These are phyloP conservation scores for Pichia cephalocereana DNA, from an alignment of 805 yeast genomes.

Conservation along the genomic window DNA sequence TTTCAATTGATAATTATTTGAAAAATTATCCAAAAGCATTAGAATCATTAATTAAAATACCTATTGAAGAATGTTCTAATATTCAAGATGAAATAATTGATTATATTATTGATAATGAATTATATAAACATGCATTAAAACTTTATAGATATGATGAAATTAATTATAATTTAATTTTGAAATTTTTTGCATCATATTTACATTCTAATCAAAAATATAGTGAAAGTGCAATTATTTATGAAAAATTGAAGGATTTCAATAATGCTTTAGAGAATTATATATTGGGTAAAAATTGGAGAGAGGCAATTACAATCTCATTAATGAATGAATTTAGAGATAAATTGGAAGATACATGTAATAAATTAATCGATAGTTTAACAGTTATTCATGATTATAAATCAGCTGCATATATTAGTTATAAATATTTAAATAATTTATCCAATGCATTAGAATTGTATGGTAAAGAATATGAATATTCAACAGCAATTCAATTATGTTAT, in stretches of 20 bases:
- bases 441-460: conserved; percentile 63
- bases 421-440: conserved; percentile 50
- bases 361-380: conserved; percentile 48
- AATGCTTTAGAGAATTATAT: conserved; percentile 66
- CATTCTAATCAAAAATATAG: conserved; percentile 44
- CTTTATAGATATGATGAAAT: conserved; percentile 48
- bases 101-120: conserved; percentile 58
- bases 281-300: conserved; percentile 72
- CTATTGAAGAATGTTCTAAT: conserved; percentile 23
- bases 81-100: conserved; percentile 51
- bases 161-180: conserved; percentile 47
- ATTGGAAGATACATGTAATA: conserved; percentile 41
- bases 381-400: conserved; percentile 68
- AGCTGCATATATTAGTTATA: conserved; percentile 68
- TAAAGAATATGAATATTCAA: conserved; percentile 64
- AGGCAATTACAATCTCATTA: conserved; percentile 60
- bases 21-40: conserved; percentile 63
- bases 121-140: conserved; percentile 61
- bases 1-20: conserved; percentile 71
- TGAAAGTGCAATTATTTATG: conserved; percentile 79
- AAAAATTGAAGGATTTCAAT: conserved; percentile 45
- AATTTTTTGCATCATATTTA: conserved; percentile 54
- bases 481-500: conserved; percentile 60
- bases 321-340: conserved; percentile 31
- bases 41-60: conserved; percentile 46